Percentiles rank a stretch among this genome's conserved stretches.
phyloP scores from a whole-genome alignment of 352 stramenopile species.

The Halophytophthora polymorphica region DNA sequence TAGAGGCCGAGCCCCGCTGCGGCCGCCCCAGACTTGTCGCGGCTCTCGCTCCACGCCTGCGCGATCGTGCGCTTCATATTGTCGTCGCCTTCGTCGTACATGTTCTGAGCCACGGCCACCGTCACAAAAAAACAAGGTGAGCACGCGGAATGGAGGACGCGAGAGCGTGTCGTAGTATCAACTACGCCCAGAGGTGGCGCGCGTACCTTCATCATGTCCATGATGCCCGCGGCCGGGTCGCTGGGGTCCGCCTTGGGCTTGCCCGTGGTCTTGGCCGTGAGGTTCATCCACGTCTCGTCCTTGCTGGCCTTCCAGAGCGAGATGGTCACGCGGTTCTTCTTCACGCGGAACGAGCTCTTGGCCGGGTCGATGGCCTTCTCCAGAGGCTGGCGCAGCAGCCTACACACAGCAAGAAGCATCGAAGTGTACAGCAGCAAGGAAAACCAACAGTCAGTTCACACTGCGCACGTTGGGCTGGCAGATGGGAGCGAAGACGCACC shows the following conservation, averaged over 20 bases:
- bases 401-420: constrained; percentile 9
- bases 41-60: constrained; percentile 85
- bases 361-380: constrained; percentile 79
- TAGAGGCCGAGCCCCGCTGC: constrained; percentile 8
- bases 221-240: constrained; percentile 79
- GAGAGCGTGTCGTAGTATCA: neutral
- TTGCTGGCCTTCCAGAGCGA: constrained; percentile 74
- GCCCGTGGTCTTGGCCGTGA: constrained; percentile 79
- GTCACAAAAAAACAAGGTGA: neutral
- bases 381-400: constrained; percentile 69
- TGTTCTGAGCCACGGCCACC: constrained; percentile 40
- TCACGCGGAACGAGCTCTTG: constrained; percentile 78
- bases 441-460: neutral
- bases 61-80: constrained; percentile 90
- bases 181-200: neutral
- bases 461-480: neutral
- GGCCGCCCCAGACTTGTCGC: constrained; percentile 54
- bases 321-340: constrained; percentile 86
- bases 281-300: constrained; percentile 74
- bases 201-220: constrained; percentile 89
- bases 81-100: constrained; percentile 87
- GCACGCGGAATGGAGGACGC: neutral
- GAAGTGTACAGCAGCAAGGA: neutral
- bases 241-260: constrained; percentile 49
- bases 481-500: constrained; percentile 14